These are phyloP conservation scores for Aspergillus sp. DNA, from an alignment of 2,329 filamentous ascomycete species.

Conservation along the genomic window DNA sequence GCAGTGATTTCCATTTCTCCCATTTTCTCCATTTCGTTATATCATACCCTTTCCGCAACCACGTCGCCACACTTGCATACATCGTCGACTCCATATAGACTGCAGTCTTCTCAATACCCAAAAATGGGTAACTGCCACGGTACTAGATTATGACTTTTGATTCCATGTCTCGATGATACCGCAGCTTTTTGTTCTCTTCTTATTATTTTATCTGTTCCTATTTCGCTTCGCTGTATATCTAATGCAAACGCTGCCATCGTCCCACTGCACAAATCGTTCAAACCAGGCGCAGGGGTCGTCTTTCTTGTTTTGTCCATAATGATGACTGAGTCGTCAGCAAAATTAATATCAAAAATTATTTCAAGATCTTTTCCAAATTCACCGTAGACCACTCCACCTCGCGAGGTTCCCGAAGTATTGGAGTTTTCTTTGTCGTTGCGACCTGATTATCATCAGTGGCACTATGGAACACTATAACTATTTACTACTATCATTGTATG, in stretches of 20 bases:
- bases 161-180: conserved; percentile 14
- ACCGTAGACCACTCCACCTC: too few species aligned
- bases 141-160: conserved; percentile 21
- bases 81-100: conserved; percentile 13
- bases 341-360: neutral
- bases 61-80: neutral
- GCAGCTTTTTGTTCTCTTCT: conserved; percentile 1
- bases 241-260: neutral
- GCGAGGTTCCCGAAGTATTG: too few species aligned
- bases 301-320: neutral
- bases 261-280: neutral
- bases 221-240: conserved; percentile 3
- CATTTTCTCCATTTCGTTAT: neutral
- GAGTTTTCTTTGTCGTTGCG: too few species aligned
- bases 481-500: too few species aligned
- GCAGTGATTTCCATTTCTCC: neutral
- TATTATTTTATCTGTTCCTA: neutral
- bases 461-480: too few species aligned
- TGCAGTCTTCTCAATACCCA: conserved; percentile 6
- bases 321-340: neutral
- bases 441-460: too few species aligned
- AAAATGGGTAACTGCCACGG: conserved; percentile 13
- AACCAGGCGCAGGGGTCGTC: neutral
- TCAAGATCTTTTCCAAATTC: neutral
- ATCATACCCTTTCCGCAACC: neutral